phyloP scores from a whole-genome alignment of 345 rosid species.

The Tarenaya hassleriana region DNA sequence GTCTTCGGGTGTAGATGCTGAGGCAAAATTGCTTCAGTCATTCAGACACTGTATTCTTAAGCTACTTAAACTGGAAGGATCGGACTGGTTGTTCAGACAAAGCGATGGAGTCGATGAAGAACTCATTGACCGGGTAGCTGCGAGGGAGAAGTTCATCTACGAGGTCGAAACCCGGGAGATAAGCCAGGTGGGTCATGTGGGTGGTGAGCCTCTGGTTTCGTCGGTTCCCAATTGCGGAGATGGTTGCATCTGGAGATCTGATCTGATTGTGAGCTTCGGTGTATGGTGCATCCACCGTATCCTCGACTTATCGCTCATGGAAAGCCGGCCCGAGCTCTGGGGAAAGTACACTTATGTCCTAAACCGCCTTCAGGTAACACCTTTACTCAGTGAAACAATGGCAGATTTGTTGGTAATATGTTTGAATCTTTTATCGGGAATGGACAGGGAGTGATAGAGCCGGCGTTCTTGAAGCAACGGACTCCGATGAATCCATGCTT shows the following conservation, averaged over 20 bases:
- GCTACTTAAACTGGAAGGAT: conserved; percentile 84
- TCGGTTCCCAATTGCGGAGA: conserved; percentile 92
- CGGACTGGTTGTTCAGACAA: conserved; percentile 89
- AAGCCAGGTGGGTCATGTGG: conserved; percentile 37
- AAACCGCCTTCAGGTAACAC: conserved; percentile 88
- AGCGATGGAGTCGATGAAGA: conserved; percentile 89
- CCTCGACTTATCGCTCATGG: conserved; percentile 85
- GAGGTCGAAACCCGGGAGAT: conserved; percentile 71
- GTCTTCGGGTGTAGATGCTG: conserved; percentile 50
- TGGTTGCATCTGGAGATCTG: conserved; percentile 80
- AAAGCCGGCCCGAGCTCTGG: conserved; percentile 98
- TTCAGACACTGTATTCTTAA: conserved; percentile 68
- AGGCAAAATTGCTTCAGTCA: conserved; percentile 76
- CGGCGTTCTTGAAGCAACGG: conserved; percentile 73
- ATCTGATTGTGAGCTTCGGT: conserved; percentile 83
- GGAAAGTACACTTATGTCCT: conserved; percentile 94
- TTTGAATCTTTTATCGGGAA: conserved; percentile 14
- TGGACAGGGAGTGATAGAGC: conserved; percentile 77
- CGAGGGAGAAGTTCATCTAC: conserved; percentile 66
- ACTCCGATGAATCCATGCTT: conserved; percentile 71
- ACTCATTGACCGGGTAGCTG: conserved; percentile 81
- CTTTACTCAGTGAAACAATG: too few species aligned
- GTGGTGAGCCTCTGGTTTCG: conserved; percentile 46
- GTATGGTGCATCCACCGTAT: conserved; percentile 96
- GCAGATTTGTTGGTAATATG: too few species aligned